Conservation (phyloP, 2,329 filamentous ascomycete genomes). For the Trichoderma gracile region DNA sequence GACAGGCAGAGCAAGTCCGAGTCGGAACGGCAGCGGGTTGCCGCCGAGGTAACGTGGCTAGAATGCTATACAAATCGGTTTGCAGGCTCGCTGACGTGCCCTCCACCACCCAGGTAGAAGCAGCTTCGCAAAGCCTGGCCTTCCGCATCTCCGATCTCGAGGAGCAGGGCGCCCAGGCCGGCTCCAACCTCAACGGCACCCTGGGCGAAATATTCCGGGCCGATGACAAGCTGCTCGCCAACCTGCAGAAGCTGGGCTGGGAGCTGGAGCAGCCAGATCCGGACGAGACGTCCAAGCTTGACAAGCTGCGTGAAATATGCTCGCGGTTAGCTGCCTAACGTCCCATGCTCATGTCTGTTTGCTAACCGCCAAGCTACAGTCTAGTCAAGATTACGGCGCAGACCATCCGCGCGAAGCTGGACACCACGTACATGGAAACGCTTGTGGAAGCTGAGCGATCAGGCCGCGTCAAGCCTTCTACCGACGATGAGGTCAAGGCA, state of each 20-base stretch:
- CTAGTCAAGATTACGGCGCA: conserved; percentile 60
- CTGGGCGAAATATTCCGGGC: conserved; percentile 55
- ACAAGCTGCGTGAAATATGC: conserved; percentile 60
- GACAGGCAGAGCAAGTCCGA: conserved; percentile 37
- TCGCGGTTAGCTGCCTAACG: conserved; percentile 45
- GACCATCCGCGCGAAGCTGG: conserved; percentile 54
- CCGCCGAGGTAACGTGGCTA: conserved; percentile 43
- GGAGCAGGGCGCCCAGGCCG: conserved; percentile 51
- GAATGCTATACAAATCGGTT: neutral
- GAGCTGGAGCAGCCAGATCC: conserved; percentile 57
- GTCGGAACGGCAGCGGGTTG: conserved; percentile 45
- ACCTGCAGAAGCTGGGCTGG: conserved; percentile 65
- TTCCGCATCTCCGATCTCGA: conserved; percentile 52
- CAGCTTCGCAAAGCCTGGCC: conserved; percentile 49
- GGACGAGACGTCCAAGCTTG: conserved; percentile 54
- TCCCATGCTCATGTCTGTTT: neutral
- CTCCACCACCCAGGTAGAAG: conserved; percentile 44
- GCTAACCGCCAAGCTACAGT: conserved; percentile 36
- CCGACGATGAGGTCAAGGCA: conserved; percentile 47
- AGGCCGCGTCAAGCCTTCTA: conserved; percentile 33
- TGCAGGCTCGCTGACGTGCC: neutral
- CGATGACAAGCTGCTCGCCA: conserved; percentile 65
- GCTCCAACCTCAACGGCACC: conserved; percentile 49
- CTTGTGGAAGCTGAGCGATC: conserved; percentile 38
- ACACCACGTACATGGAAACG: conserved; percentile 56